Evolutionary conservation across 1,284 basidiomycete species (phyloP).

Genomic region (Taiwanofungus camphoratus): DNA sequence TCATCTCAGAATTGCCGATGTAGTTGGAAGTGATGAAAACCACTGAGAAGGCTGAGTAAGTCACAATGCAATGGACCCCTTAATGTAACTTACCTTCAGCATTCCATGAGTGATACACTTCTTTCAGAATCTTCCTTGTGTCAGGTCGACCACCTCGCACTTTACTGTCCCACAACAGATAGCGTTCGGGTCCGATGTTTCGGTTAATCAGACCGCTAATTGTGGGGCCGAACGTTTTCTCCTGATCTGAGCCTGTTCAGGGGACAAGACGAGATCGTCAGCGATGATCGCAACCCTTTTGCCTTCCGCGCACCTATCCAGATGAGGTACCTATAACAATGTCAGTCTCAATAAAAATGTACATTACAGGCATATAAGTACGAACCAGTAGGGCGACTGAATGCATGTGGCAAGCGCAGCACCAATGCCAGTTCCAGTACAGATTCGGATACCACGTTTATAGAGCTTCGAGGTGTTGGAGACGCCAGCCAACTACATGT

Average conservation of each 20-base stretch:
- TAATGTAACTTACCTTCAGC: constrained; percentile 52
- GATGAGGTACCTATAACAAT: constrained; percentile 55
- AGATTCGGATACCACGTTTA: constrained; percentile 69
- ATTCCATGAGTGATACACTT: constrained; percentile 57
- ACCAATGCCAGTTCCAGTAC: constrained; percentile 74
- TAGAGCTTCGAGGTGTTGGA: constrained; percentile 74
- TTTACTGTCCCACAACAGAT: constrained; percentile 70
- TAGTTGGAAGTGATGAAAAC: constrained; percentile 77
- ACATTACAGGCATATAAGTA: constrained; percentile 9
- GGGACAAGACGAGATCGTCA: background rate
- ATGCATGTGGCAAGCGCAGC: constrained; percentile 71
- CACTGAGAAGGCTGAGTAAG: constrained; percentile 34
- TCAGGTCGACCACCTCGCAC: constrained; percentile 66
- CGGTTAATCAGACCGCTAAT: constrained; percentile 63
- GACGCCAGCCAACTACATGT: constrained; percentile 63
- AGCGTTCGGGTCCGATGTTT: constrained; percentile 61
- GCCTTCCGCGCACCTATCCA: constrained; percentile 53
- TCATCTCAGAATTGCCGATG: constrained; percentile 66
- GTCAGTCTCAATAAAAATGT: constrained; percentile 8
- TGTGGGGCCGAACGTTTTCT: constrained; percentile 74
- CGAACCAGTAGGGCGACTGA: constrained; percentile 64
- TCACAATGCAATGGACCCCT: background rate
- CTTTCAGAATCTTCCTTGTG: constrained; percentile 68
- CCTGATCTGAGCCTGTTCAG: constrained; percentile 61
- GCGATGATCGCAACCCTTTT: constrained; percentile 4